Evolutionary conservation across 805 yeast species (phyloP).

Genomic region (Candida boleticola): DNA sequence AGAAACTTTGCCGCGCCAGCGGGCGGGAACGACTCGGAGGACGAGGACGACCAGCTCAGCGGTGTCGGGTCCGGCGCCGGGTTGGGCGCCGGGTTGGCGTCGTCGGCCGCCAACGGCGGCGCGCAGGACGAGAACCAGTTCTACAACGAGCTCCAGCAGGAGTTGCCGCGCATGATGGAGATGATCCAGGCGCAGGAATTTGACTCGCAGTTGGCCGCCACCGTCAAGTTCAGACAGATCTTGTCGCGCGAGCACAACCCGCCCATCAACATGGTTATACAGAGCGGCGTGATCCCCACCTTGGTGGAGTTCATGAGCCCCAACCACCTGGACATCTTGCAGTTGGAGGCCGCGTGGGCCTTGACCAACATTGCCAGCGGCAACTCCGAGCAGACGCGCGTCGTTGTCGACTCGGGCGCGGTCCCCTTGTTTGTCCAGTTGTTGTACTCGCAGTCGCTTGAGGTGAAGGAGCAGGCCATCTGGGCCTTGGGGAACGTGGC

Average conservation of each 20-base stretch:
- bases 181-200: slow-evolving; percentile 72
- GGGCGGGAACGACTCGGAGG: slow-evolving; percentile 40
- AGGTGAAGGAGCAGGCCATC: slow-evolving; percentile 96
- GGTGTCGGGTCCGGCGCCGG: slow-evolving; percentile 8
- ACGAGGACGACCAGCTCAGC: slow-evolving; percentile 31
- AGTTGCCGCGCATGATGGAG: slow-evolving; percentile 82
- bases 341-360: slow-evolving; percentile 99
- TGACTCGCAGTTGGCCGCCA: slow-evolving; percentile 81
- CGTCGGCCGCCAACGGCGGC: slow-evolving; percentile 30
- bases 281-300: slow-evolving; percentile 89
- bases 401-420: slow-evolving; percentile 91
- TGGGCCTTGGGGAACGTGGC: slow-evolving; percentile 99
- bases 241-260: slow-evolving; percentile 93
- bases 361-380: slow-evolving; percentile 97
- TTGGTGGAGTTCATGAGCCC: slow-evolving; percentile 79
- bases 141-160: slow-evolving; percentile 46
- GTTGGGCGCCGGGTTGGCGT: slow-evolving; percentile 26
- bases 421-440: slow-evolving; percentile 87
- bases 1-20: slow-evolving; percentile 60
- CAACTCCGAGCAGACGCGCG: slow-evolving; percentile 79
- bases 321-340: slow-evolving; percentile 79
- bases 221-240: slow-evolving; percentile 90
- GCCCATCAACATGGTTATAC: slow-evolving; percentile 90
- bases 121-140: slow-evolving; percentile 48
- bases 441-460: slow-evolving; percentile 75